phyloP scores from a whole-genome alignment of 2,329 filamentous ascomycete genomes.

The Fusarium fujikuroi region DNA sequence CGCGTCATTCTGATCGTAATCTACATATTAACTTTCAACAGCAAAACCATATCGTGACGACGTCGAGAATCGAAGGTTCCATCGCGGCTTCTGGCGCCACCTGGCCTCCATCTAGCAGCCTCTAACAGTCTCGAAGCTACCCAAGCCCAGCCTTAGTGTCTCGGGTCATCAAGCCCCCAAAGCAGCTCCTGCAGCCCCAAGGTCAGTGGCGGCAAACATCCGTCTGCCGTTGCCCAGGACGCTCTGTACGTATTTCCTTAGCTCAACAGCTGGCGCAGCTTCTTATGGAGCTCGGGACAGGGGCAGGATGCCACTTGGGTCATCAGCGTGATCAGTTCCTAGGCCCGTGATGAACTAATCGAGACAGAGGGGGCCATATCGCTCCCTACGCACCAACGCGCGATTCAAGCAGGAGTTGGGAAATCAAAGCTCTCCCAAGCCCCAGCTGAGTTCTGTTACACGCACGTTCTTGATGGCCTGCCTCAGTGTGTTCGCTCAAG shows the following conservation, averaged over 20 bases:
- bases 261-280: slow-evolving; percentile 10
- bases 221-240: slow-evolving; percentile 9
- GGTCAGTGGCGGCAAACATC: slow-evolving; percentile 34
- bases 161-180: slow-evolving; percentile 21
- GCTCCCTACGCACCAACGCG: not conserved
- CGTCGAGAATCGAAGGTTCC: slow-evolving; percentile 33
- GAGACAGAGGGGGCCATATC: not conserved
- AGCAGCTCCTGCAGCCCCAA: slow-evolving; percentile 15
- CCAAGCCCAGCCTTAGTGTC: slow-evolving; percentile 31
- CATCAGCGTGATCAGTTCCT: slow-evolving; percentile 1
- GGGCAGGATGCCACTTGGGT: slow-evolving; percentile 10
- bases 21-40: not conserved
- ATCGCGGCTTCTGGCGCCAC: slow-evolving; percentile 34
- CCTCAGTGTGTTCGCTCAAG: slow-evolving; percentile 9
- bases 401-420: slow-evolving; percentile 3
- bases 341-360: not conserved
- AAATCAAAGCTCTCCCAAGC: slow-evolving; percentile 2
- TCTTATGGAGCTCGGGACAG: slow-evolving; percentile 21
- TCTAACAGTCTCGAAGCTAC: slow-evolving; percentile 7
- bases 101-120: slow-evolving; percentile 9
- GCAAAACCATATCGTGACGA: slow-evolving; percentile 5
- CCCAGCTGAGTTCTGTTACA: slow-evolving; percentile 18
- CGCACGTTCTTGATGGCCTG: slow-evolving; percentile 14
- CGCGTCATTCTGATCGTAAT: not conserved
- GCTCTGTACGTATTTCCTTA: not conserved